Evolutionary conservation across 2,329 filamentous ascomycete genomes (phyloP).

Genomic region (Cercospora nicotianae): DNA sequence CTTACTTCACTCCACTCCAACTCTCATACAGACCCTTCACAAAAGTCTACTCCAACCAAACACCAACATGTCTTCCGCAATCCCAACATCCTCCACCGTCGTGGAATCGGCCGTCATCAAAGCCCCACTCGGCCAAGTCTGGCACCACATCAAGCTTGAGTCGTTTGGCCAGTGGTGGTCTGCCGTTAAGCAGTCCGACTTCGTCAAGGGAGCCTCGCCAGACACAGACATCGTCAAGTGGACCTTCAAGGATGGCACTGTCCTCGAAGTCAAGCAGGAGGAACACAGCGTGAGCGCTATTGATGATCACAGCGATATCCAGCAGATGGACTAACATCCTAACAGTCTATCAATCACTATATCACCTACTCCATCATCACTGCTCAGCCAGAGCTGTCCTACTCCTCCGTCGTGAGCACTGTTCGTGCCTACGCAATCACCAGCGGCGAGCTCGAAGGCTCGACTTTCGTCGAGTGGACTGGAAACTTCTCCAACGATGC

Average conservation of each 20-base stretch:
- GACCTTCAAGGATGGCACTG: slow-evolving; percentile 66
- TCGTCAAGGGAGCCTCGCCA: slow-evolving; percentile 53
- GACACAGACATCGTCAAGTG: slow-evolving; percentile 62
- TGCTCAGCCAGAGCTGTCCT: slow-evolving; percentile 63
- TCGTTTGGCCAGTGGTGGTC: slow-evolving; percentile 68
- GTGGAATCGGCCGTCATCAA: slow-evolving; percentile 67
- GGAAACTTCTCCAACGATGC: slow-evolving; percentile 70
- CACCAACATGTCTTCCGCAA: slow-evolving; percentile 38
- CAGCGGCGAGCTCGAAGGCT: slow-evolving; percentile 63
- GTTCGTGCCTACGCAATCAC: slow-evolving; percentile 66
- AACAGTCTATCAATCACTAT: slow-evolving; percentile 68
- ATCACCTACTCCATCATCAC: slow-evolving; percentile 74
- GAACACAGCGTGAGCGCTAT: slow-evolving; percentile 64
- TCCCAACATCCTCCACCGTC: slow-evolving; percentile 67
- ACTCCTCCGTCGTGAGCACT: slow-evolving; percentile 67
- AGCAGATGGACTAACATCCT: neutral
- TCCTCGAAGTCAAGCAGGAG: slow-evolving; percentile 72
- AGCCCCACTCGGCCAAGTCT: slow-evolving; percentile 65
- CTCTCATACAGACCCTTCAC: neutral
- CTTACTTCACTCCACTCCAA: neutral
- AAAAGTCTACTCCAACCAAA: neutral
- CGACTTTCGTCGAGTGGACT: slow-evolving; percentile 67
- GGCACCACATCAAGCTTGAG: slow-evolving; percentile 73
- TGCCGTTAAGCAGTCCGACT: slow-evolving; percentile 61
- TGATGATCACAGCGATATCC: neutral